Evolutionary conservation across 495 filamentous ascomycete species (phyloP), one percentile per base, ranked within the genome.

Genomic region (Bathelium albidoporum): DNA sequence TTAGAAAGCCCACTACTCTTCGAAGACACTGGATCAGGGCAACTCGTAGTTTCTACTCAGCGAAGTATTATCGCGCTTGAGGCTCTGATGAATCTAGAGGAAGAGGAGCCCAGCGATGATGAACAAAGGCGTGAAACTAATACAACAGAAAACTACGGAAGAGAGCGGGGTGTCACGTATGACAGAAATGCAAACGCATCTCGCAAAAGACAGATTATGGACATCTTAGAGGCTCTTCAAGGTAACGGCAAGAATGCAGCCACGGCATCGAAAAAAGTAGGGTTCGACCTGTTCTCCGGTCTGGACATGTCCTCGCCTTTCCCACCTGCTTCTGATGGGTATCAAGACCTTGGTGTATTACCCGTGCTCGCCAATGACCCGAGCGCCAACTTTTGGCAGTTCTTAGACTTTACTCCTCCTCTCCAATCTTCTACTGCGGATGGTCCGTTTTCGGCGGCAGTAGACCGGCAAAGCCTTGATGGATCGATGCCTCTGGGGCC

Each of bases 11-110:
- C 18, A 59, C 12, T 20, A 9, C 20, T 16, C 24, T 20, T 20
- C 16, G 5, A 55, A 29, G 49, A 29, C 22, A n/a, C 22, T 29
- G 22, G 20, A 29, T 28, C 24, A 58, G 59, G 32, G 16, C 44
- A 26, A 41, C 7, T 28, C 39, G 67, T 60, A 29, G 7, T 49
- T 55, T 55, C n/a, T 16, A 9, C 24, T 16, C 49, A 66, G 45
- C 65, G 66, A 34, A 67, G 64, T 22, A 22, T 71, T 26, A 11
- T 43, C 28, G 59, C 49, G 18, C 63, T 73, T 2, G 69, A 73
- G 29, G 65, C 69, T 12, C 59, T 73, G 60, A 68, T 71, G 68
- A 63, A 68, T 0, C 43, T 73, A 20, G 69, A 67, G 44, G 62
- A 66, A 24, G 68, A 67, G 1, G 59, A 60, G 16, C 29, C 24